Conservation (phyloP, 2,329 filamentous ascomycete species). For the Aspergillus udagawae region DNA sequence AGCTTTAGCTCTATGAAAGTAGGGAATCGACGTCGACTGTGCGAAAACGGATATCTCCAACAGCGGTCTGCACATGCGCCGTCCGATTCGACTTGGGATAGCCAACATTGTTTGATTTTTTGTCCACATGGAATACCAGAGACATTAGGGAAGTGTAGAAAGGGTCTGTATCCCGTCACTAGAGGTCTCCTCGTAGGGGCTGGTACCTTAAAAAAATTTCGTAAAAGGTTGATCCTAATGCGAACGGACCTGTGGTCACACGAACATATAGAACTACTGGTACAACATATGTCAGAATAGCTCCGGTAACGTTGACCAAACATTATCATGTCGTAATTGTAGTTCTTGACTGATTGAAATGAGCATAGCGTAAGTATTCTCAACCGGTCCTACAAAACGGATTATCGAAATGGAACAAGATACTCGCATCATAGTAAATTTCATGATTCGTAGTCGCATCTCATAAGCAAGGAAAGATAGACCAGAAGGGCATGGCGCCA, state of each 20-base stretch:
- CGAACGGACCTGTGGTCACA: conserved; percentile 17
- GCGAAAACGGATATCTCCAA: not conserved
- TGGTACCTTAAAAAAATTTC: conserved; percentile 14
- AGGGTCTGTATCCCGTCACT: conserved; percentile 15
- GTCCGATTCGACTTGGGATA: conserved; percentile 8
- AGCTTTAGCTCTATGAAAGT: too few relatives aligned
- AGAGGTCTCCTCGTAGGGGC: conserved; percentile 16
- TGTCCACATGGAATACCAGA: conserved; percentile 15
- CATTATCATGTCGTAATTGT: not conserved
- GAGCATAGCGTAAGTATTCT: not conserved
- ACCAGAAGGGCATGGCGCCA: not conserved
- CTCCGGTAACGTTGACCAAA: too few relatives aligned
- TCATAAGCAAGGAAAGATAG: not conserved
- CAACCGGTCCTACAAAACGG: not conserved
- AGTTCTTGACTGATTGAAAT: not conserved
- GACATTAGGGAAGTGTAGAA: conserved; percentile 15
- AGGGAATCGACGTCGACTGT: too few relatives aligned
- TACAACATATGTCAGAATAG: too few relatives aligned
- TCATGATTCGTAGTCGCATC: not conserved
- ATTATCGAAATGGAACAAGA: not conserved
- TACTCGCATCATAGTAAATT: not conserved
- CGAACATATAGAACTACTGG: too few relatives aligned
- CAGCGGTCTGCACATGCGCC: too few relatives aligned
- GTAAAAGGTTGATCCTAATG: conserved; percentile 20
- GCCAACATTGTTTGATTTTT: conserved; percentile 19